Base-by-base conservation (phyloP, 1,284 basidiomycete species). In the Microbotryum intermedium region DNA sequence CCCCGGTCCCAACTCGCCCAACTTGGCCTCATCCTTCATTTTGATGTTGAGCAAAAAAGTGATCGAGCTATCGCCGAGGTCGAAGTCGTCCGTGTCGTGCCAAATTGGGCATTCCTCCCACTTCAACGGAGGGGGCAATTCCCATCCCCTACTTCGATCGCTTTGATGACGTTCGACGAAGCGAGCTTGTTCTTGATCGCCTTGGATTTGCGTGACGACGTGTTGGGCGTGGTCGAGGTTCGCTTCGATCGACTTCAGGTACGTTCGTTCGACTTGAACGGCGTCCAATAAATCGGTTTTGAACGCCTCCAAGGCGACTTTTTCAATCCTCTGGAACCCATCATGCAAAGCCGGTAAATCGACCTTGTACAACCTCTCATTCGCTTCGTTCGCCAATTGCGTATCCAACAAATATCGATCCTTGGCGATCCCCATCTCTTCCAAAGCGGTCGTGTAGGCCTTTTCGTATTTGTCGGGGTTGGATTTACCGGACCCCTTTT, bases 1-100 rank as follows among this genome's bases (percentile, higher is more conserved):
- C 11, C 83, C 70, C 2, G 83, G 78, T 20, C 70, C 73, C 18
- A 88, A 69, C 65, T 89, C 87, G 58, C 77, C 71, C 18, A 86
- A 69, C 72, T 85, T 86, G 44, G 74, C 74, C 59, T 18, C 21
- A 26, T 60, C 43, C 21, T 59, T 60, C 20, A 51, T 18, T 48
- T 64, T 59, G 47, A 68, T 47, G 58, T 68, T 68, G 20, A 64
- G 61, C 7, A 68, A 54, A 52, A 64, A 68, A 25, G 42, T 50
- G 20, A 57, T 29, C 1, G 58, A 53, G 0, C 59, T 20, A 9
- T 25, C 47, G 25, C 47, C 47, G 47, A 49, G 47, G 45, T 28
- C 21, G 13, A 48, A 42, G 11, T 18, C 6, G 13, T 62, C 65
- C 44, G 66, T 60, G 28, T 68, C 66, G 42, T 68, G 64, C 66